A percentile compares a stretch with the other conserved stretches of the same genome.
Conservation (phyloP, 1,139 yeast genomes). For the Pichia sp. region DNA sequence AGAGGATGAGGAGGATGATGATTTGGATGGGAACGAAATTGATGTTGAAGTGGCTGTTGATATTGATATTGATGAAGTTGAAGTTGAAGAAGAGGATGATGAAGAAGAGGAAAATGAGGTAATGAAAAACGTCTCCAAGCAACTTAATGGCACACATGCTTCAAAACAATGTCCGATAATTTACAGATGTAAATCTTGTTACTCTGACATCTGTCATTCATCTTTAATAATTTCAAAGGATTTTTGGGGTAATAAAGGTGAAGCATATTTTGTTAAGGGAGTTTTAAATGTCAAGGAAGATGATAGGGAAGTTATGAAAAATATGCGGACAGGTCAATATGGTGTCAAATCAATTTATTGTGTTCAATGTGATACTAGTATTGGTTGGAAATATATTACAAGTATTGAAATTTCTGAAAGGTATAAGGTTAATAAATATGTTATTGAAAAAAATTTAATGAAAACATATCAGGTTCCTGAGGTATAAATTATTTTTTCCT, state of each 20-base stretch:
- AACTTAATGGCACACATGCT: too few species aligned
- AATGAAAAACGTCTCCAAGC: too few species aligned
- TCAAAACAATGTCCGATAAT: slow-evolving; percentile 19
- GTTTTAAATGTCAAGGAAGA: slow-evolving; percentile 40
- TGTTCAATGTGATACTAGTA: slow-evolving; percentile 51
- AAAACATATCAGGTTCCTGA: slow-evolving; percentile 7
- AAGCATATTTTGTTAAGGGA: slow-evolving; percentile 46
- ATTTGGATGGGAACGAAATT: slow-evolving; percentile 6
- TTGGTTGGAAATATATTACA: slow-evolving; percentile 78
- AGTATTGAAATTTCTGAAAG: slow-evolving; percentile 50
- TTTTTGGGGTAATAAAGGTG: slow-evolving; percentile 47
- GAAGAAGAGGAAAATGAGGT: not conserved
- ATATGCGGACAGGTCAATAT: slow-evolving; percentile 70
- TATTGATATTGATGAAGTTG: not conserved
- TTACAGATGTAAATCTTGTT: slow-evolving; percentile 47
- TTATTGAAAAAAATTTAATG: slow-evolving; percentile 46
- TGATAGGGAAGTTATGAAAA: slow-evolving; percentile 28
- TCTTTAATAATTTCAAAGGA: slow-evolving; percentile 44
- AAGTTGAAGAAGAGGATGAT: not conserved
- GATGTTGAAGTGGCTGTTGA: not conserved
- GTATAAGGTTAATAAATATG: slow-evolving; percentile 76
- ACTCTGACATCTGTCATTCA: slow-evolving; percentile 46
- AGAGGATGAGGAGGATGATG: slow-evolving; percentile 4
- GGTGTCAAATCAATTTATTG: slow-evolving; percentile 60
- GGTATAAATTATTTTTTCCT: not conserved